Base-by-base conservation (phyloP, 2,329 filamentous ascomycete species). In the Pseudogymnoascus sp. region DNA sequence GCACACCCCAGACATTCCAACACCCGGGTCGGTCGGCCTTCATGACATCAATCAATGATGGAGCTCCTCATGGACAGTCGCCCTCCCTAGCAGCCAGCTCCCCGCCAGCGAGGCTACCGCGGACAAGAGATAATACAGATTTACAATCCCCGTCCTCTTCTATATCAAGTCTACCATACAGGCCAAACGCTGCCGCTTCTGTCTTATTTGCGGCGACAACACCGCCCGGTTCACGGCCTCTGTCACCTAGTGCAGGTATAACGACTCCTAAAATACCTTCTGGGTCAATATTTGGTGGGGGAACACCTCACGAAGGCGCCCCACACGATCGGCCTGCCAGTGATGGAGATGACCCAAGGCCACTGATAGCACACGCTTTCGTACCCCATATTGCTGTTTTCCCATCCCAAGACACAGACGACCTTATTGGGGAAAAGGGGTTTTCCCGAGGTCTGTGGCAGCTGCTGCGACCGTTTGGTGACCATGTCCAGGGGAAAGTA, bases 331-430 rank as follows among this genome's bases (percentile, higher is more conserved):
- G 21, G 45, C 63, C 62, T 70, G 71, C 11, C 60, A 65, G 45
- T 65, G 13, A 21, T 45, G 16, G 68, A 45, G 71, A 72, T 37
- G 83, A 87, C 65, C 84, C 85, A 34, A 75, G 85, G 21, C 83
- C 81, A 68, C 79, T 96, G 61, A 88, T 98, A 48, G 80, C 96
- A 63, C 88, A 88, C 65, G 89, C 92, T 2, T 96, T 96, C 74
- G 90, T 93, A 13, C 96, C 95, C 0, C 90, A 95, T 67, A 86
- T 99, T 54, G 90, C 90, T 6, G 85, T 99, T 28, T 89, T 93
- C 69, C 85, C 92, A n/a, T 96, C 93, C 13, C 79, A 84, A 14
- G 93, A 98, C 73, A 95, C 92, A 0, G 90, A 97, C 72, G 83
- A 88, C 64, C 77, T 99, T 65, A 83, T 92, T 63, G 82, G 81